Percentiles rank a stretch among this genome's conserved stretches.
phyloP scores from a whole-genome alignment of 2,329 filamentous ascomycete species.

The Phialocephala subalpina region DNA sequence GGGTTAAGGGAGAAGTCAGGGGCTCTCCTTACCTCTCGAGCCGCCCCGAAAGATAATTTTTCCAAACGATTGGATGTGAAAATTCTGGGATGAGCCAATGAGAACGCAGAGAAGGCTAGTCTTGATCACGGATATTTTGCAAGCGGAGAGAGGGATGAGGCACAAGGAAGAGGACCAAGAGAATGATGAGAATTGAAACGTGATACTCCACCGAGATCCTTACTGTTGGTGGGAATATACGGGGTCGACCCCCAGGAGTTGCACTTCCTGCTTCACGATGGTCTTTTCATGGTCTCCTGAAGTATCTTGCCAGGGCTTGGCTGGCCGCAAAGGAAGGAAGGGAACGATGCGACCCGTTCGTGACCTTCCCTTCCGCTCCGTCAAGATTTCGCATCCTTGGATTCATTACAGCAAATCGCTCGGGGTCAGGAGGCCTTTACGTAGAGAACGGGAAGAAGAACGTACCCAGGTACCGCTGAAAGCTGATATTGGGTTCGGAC shows the following conservation, averaged over 20 bases:
- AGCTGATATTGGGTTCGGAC: slow-evolving; percentile 35
- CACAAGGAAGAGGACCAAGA: neutral
- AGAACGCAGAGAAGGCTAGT: slow-evolving; percentile 21
- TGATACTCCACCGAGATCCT: neutral
- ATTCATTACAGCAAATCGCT: slow-evolving; percentile 26
- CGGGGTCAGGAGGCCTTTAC: slow-evolving; percentile 29
- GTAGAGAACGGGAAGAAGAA: slow-evolving; percentile 2
- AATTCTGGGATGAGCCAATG: slow-evolving; percentile 32
- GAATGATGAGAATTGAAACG: slow-evolving; percentile 16
- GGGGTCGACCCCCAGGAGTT: slow-evolving; percentile 4
- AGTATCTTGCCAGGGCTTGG: neutral
- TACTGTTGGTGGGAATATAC: neutral
- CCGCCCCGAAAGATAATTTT: slow-evolving; percentile 23
- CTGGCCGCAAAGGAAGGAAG: neutral
- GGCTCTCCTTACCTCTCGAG: slow-evolving; percentile 21
- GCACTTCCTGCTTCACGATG: neutral
- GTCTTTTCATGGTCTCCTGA: slow-evolving; percentile 5
- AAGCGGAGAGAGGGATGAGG: no score
- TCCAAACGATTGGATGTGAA: slow-evolving; percentile 37
- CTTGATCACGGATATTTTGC: slow-evolving; percentile 15
- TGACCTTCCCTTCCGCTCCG: slow-evolving; percentile 10
- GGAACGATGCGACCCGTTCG: slow-evolving; percentile 36
- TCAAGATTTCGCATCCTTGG: no score
- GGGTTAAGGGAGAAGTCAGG: slow-evolving; percentile 17
- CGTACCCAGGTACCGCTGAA: slow-evolving; percentile 36